Evolutionary conservation across 1,139 yeast species (phyloP), one percentile per base, ranked within the genome.

Genomic region (Yamadazyma dendronema): DNA sequence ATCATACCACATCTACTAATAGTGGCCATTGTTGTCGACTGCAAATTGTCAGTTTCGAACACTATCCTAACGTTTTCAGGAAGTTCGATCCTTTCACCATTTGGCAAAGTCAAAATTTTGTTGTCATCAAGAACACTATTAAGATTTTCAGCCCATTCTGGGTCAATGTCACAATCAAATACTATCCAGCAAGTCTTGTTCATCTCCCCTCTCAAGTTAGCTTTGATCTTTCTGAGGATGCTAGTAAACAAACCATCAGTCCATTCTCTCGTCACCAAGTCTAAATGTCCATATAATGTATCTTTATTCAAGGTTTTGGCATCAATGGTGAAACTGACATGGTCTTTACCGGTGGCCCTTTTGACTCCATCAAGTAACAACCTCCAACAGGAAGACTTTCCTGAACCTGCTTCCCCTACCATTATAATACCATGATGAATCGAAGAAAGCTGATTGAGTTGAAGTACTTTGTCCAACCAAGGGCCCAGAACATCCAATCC

Each of bases 111-210:
- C 35, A 90, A 62, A 1, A 85, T 51, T 47, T 76, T 80, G 56
- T 89, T 92, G 50, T 92, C 97, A 60, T 92, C 98, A 23, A 92
- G 67, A 10, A 89, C 94, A 65, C 95, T 84, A 59, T 92, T 92
- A 47, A 92, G 65, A 43, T 85, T 85, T 52, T 92, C 98, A 1
- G 89, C 89, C 95, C 97, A 92, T 36, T 78, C 81, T 0, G 98
- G 97, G 54, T 92, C 97, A 30, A 92, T 78, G 49, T 88, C 97
- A 31, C 97, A 95, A 60, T 90, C 97, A 56, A 92, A 86, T 0
- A 90, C 73, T 43, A 92, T 74, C 95, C 96, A 89, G 14, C 80
- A 73, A 2, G 73, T 61, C 42, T 75, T 79, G 3, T 61, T 51
- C 16, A 60, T 56, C 47, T 82, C 88, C 2, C 87, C 88, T 31